Conservation (phyloP, 176 grass and related monocot species). For the Avena eriantha region DNA sequence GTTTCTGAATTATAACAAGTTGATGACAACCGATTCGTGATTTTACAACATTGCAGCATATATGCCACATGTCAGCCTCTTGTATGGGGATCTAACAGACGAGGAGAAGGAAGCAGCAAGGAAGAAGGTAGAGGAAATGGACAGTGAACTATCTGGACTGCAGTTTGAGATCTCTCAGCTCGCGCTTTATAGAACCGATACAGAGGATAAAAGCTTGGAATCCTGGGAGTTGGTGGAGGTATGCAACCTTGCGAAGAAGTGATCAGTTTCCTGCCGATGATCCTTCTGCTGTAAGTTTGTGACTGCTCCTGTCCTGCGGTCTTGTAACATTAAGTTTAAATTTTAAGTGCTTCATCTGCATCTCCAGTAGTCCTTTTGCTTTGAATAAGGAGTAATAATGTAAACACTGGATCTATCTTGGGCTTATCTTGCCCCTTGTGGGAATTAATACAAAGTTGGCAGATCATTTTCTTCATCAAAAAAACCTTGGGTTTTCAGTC, state of each 20-base stretch:
- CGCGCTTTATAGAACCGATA: conserved; percentile 80
- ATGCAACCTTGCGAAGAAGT: conserved; percentile 62
- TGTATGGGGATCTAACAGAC: conserved; percentile 80
- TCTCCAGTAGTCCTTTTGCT: neutral
- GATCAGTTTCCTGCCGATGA: conserved; percentile 23
- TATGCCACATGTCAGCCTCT: conserved; percentile 80
- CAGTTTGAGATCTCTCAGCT: conserved; percentile 74
- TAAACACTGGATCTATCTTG: conserved; percentile 12
- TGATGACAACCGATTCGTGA: neutral
- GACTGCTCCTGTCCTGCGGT: conserved; percentile 14
- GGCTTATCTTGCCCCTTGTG: conserved; percentile 1
- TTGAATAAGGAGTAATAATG: conserved; percentile 24
- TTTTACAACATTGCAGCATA: conserved; percentile 61
- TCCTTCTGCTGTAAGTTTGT: conserved; percentile 39
- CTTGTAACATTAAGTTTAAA: conserved; percentile 15
- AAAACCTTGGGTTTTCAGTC: neutral
- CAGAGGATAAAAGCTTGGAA: conserved; percentile 85
- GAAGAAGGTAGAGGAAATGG: conserved; percentile 74
- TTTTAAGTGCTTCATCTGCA: neutral
- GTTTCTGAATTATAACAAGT: conserved; percentile 10
- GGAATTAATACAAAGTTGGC: neutral
- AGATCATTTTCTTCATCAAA: neutral
- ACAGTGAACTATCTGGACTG: conserved; percentile 67
- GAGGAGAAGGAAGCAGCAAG: conserved; percentile 82
- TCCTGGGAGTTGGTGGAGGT: conserved; percentile 92